Conservation (phyloP, 2,329 filamentous ascomycete species). For the Clarireedia hainanense region DNA sequence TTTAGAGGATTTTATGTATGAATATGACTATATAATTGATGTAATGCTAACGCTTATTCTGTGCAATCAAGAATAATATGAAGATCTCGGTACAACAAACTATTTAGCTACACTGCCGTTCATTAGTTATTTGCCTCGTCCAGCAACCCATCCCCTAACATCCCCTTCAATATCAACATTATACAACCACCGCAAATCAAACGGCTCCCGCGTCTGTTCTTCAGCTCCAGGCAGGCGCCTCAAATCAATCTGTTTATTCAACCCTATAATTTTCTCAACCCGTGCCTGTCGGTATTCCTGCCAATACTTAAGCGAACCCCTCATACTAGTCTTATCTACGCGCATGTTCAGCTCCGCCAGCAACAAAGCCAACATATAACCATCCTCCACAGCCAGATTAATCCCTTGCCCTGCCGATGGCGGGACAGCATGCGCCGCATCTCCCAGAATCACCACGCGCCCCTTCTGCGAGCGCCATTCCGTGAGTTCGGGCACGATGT, state of each 20-base stretch:
- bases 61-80: no score
- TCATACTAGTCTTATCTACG: constrained; percentile 18
- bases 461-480: constrained; percentile 32
- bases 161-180: constrained; percentile 11
- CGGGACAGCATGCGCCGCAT: constrained; percentile 42
- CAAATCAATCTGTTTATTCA: constrained; percentile 39
- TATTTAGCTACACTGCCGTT: no score
- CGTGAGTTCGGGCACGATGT: constrained; percentile 36
- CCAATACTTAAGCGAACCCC: constrained; percentile 35
- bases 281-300: constrained; percentile 40
- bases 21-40: no score
- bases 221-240: constrained; percentile 7
- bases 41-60: no score
- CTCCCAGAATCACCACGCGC: constrained; percentile 38
- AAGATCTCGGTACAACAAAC: no score
- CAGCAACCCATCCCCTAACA: constrained; percentile 9
- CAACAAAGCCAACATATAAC: constrained; percentile 37
- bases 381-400: constrained; percentile 44
- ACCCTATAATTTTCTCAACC: constrained; percentile 38
- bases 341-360: constrained; percentile 31
- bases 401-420: constrained; percentile 40
- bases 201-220: constrained; percentile 38
- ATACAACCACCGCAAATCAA: constrained; percentile 14
- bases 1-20: no score
- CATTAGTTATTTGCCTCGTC: no score